Percentiles rank a stretch among this genome's conserved stretches.
Conservation (phyloP, 1,284 basidiomycete species). For the Ustilago xerochloae region DNA sequence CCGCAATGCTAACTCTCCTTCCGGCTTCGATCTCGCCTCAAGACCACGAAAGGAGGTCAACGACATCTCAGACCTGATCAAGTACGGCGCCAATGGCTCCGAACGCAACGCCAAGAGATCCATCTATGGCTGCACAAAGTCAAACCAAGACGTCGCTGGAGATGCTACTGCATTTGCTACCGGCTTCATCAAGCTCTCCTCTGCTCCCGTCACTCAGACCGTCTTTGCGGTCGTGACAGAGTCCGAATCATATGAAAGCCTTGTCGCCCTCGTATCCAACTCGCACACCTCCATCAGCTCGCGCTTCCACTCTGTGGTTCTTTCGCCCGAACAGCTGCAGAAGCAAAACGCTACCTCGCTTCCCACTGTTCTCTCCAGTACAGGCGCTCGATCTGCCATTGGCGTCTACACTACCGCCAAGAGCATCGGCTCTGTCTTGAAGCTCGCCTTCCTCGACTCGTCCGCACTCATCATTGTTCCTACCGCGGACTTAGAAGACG, state of each 20-base stretch:
- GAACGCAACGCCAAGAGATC: constrained; percentile 23
- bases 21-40: constrained; percentile 63
- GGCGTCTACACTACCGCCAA: constrained; percentile 50
- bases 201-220: constrained; percentile 28
- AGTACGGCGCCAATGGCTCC: constrained; percentile 33
- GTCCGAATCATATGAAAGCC: constrained; percentile 31
- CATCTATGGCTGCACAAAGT: constrained; percentile 40
- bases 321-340: constrained; percentile 26
- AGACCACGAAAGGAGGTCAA: constrained; percentile 51
- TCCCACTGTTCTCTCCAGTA: constrained; percentile 15
- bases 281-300: constrained; percentile 37
- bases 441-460: constrained; percentile 31
- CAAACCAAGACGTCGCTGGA: constrained; percentile 42
- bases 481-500: constrained; percentile 30
- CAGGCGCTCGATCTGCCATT: constrained; percentile 28
- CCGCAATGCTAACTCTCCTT: constrained; percentile 65
- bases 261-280: constrained; percentile 48
- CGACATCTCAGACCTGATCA: constrained; percentile 51
- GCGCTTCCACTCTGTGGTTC: constrained; percentile 42
- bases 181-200: constrained; percentile 49
- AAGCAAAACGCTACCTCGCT: constrained; percentile 13
- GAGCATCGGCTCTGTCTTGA: constrained; percentile 28
- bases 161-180: constrained; percentile 50
- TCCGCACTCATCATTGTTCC: constrained; percentile 49
- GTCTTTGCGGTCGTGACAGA: constrained; percentile 45